phyloP scores from a whole-genome alignment of 2,329 filamentous ascomycete species.

The Lasiodiplodia hormozganensis region DNA sequence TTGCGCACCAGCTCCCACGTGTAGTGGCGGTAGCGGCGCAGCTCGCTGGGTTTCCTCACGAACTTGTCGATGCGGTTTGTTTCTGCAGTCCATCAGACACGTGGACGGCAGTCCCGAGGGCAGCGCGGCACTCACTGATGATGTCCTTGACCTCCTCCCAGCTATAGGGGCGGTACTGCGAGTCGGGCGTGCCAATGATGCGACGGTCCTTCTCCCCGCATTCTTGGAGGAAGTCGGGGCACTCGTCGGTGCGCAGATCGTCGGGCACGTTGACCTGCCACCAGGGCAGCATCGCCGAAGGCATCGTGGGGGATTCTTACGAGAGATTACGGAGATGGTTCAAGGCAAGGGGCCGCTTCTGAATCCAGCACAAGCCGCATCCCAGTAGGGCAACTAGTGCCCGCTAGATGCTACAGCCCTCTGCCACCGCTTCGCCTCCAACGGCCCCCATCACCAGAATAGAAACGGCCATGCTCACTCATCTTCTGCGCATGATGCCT shows the following conservation, averaged over 20 bases:
- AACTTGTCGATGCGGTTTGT: constrained; percentile 78
- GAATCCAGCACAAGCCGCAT: constrained; percentile 20
- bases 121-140: constrained; percentile 43
- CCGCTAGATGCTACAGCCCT: neutral
- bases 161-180: constrained; percentile 65
- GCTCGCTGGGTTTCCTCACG: constrained; percentile 75
- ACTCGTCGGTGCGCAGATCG: constrained; percentile 66
- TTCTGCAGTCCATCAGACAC: constrained; percentile 41
- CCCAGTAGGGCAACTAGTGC: constrained; percentile 17
- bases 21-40: constrained; percentile 79
- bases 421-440: neutral
- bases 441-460: constrained; percentile 8
- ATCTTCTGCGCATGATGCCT: neutral
- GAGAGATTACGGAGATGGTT: constrained; percentile 25
- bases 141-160: constrained; percentile 75
- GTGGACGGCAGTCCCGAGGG: neutral
- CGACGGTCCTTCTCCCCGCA: constrained; percentile 70
- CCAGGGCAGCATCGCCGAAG: constrained; percentile 62
- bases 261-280: constrained; percentile 83
- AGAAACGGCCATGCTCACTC: neutral
- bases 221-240: constrained; percentile 73
- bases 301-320: constrained; percentile 19
- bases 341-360: constrained; percentile 20
- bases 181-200: constrained; percentile 75
- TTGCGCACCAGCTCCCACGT: constrained; percentile 67